Percentiles rank a stretch among this genome's conserved stretches.
Evolutionary conservation across 345 rosid species (phyloP).

Genomic region (Eucalyptus virginea): DNA sequence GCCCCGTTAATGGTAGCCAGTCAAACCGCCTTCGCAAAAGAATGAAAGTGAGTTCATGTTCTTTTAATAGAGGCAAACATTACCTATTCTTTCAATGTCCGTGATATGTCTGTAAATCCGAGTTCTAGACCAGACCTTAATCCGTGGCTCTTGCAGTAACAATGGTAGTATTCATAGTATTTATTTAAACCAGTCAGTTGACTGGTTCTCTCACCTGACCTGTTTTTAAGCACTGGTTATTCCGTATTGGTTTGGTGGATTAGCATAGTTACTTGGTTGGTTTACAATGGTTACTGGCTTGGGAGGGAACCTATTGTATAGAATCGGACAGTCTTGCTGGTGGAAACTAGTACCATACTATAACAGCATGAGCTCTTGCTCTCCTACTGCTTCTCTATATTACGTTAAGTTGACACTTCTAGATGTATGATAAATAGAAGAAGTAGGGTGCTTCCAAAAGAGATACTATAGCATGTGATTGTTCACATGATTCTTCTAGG

Average conservation of each 20-base stretch:
- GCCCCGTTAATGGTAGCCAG: slow-evolving; percentile 44
- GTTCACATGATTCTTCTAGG: neutral
- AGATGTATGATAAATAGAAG: neutral
- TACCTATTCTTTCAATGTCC: neutral
- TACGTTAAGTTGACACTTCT: neutral
- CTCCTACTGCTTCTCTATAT: neutral
- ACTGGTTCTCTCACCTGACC: neutral
- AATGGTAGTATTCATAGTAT: neutral
- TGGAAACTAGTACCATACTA: neutral
- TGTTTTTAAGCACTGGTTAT: neutral
- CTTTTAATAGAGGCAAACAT: neutral
- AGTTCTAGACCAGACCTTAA: neutral
- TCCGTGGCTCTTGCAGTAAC: neutral
- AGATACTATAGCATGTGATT: neutral
- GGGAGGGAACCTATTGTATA: neutral
- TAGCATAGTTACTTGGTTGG: neutral
- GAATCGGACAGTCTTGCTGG: neutral
- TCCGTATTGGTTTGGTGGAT: neutral
- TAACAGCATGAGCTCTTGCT: neutral
- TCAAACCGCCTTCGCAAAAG: slow-evolving; percentile 36
- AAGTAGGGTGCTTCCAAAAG: neutral
- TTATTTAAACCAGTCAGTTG: neutral
- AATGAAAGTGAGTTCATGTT: slow-evolving; percentile 40
- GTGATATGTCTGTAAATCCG: neutral
- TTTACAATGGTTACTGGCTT: neutral